Evolutionary conservation across 2,329 filamentous ascomycete genomes (phyloP), one percentile per base, ranked within the genome.

Genomic region (Phaeosphaeria sp.): DNA sequence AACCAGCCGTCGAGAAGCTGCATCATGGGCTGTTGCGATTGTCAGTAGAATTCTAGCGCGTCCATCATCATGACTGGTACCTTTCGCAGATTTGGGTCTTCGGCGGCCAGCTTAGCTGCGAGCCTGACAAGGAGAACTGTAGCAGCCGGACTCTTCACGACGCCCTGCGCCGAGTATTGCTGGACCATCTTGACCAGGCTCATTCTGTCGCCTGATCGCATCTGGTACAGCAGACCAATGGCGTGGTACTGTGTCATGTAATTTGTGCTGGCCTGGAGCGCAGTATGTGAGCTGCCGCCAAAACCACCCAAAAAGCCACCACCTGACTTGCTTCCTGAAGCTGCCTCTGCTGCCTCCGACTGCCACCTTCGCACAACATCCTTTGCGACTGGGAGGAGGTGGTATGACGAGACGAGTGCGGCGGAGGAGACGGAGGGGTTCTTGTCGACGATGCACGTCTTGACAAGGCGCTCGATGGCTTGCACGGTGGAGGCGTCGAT

Each of bases 101-200:
- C 95, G 77, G 97, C 93, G 30, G 94, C 94, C 62, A 99, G 84
- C 82, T 97, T 95, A 43, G 94, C 92, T 33, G 95, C 95, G 64
- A 99, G 82, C 67, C 95, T 87, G 54, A 99, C 95, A 25, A 99
- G 85, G 87, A 99, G 89, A 50, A 99, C 88, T 57, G 93, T 90
- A 33, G 93, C 95, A 59, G 94, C 92, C 20, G 95, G 93, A 79
- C 91, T 97, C 87, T 97, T 98, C 62, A 98, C 90, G 11, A 92
- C 92, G 57, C 95, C 95, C 17, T 93, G 87, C 52, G 90, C 89
- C 52, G 93, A 93, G 76, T 97, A 98, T 78, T 99, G 95, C 82
- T 99, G 95, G n/a, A 99, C 94, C 95, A 99, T 98, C 86, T 99
- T 99, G 60, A 98, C 94, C 69, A 99, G 82, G 21, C 95, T 93